phyloP scores from a whole-genome alignment of 768 basidiomycete species.

The Tephrocybe sp. region DNA sequence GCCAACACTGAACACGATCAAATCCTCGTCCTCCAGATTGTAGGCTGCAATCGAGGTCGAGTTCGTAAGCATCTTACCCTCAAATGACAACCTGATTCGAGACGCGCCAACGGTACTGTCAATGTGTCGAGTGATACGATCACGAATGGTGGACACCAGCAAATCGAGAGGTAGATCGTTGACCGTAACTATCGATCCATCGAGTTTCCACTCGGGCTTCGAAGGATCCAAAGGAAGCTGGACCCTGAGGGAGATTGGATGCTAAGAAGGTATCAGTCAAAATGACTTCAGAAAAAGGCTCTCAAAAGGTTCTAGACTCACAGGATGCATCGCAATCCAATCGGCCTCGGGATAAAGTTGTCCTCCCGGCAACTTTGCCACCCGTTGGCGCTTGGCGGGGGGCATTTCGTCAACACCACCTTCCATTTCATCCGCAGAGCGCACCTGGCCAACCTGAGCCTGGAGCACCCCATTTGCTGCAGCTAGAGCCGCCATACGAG shows the following conservation, averaged over 20 bases:
- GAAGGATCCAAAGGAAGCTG: conserved; percentile 82
- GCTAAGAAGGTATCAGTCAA: conserved; percentile 35
- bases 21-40: conserved; percentile 91
- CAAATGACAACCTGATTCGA: conserved; percentile 76
- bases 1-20: conserved; percentile 74
- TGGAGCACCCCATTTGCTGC: conserved; percentile 50
- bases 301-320: conserved; percentile 39
- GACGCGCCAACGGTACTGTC: conserved; percentile 82
- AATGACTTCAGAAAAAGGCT: not conserved
- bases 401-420: conserved; percentile 63
- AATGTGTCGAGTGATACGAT: conserved; percentile 78
- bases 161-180: conserved; percentile 82
- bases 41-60: conserved; percentile 79
- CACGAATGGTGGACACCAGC: conserved; percentile 86
- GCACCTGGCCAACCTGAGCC: conserved; percentile 68
- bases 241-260: conserved; percentile 83
- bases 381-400: conserved; percentile 84
- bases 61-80: conserved; percentile 87
- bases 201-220: conserved; percentile 92
- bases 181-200: conserved; percentile 76
- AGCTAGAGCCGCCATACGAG: conserved; percentile 62
- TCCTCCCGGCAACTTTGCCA: conserved; percentile 84
- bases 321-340: conserved; percentile 90
- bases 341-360: conserved; percentile 84
- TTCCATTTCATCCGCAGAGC: conserved; percentile 82